Evolutionary conservation across 1,139 yeast genomes (phyloP), one percentile per base, ranked within the genome.

Genomic region (Barnettozyma hawaiiensis): DNA sequence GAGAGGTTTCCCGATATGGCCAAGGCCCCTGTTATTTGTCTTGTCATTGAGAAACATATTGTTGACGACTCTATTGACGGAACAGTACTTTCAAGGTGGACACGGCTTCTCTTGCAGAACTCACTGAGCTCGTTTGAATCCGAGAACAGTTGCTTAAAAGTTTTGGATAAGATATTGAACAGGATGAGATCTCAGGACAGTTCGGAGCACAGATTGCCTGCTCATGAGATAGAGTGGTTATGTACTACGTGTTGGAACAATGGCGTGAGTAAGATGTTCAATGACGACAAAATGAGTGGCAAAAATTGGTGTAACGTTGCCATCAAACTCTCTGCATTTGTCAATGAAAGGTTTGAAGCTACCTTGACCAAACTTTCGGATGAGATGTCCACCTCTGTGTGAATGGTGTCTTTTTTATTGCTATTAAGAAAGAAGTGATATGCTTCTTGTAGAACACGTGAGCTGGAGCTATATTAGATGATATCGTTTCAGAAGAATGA

Each of bases 181-280:
- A 34, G 50, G 10, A 35, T 52, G 11, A 40, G 45, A 8, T 33
- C 47, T 2, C 46, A 45, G 27, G 35, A 19, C 1, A 46, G 40
- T 6, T 19, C 20, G 9, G 48, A 43, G 4, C 43, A 44, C 18
- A 42, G 35, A 31, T 35, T 53, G 12, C 57, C 57, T 14, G 48
- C 46, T 1, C 57, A 53, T 49, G 57, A 53, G 27, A 39, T 52
- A 20, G 54, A 52, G 39, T 53, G 53, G 54, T 45, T 52, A 14
- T 44, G 51, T 4, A 47, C 51, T 2, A 43, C 41, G 2, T 50
- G 57, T 29, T 53, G 57, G 57, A 53, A 53, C 18, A 35, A 37
- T 27, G 57, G 57, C 2, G 48, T 53, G 7, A 43, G 40, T 15
- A 33, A 40, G 11, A 28, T 48, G 8, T 49, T 53, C 29, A 40